Base-by-base conservation (phyloP, 805 yeast genomes). In the Lipomyces spencermartinsiae region DNA sequence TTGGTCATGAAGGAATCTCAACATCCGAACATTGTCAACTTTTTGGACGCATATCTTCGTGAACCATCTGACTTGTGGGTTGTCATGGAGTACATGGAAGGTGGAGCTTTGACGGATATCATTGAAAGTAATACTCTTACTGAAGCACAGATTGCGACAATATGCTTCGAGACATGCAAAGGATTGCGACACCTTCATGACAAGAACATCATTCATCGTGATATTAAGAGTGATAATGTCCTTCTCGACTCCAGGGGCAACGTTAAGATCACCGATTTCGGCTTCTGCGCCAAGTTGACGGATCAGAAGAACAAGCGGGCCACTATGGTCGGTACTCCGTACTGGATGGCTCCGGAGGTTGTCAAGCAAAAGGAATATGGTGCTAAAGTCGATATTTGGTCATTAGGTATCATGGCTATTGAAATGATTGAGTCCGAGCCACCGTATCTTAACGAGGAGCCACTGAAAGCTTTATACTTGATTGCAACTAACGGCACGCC, bases 51-150 rank as follows among this genome's bases (percentile, higher is more conserved):
- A 0, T 96, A 92, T 76, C 80, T 94, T 70, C 84, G 93, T 64
- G 92, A 92, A 3, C 82, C 84, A 60, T 84, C 86, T 67, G 98
- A 95, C 75, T 82, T 95, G 68, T 94, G 98, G 97, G 99, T 95
- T n/a, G 91, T 96, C 39, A 95, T 95, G 99, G 99, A 95, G 79
- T 96, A 88, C 78, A 95, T 95, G 99, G 98, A 96, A 80, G 99
- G 99, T 64, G 99, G 99, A 0, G 91, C 97, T 4, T 82, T 95
- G 73, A 95, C 98, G 0, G 99, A 95, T 80, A 91, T 96, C 54
- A 93, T 96, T 76, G 97, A 93, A 65, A 91, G 93, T 79, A 93
- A 93, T 77, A 88, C 66, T 78, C 80, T 95, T 73, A 85, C 86
- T 19, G 99, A 95, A 78, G 86, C 87, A 62, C 99, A 96, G 80